Evolutionary conservation across 768 basidiomycete genomes (phyloP).

Genomic region (Boletus coccyginus): DNA sequence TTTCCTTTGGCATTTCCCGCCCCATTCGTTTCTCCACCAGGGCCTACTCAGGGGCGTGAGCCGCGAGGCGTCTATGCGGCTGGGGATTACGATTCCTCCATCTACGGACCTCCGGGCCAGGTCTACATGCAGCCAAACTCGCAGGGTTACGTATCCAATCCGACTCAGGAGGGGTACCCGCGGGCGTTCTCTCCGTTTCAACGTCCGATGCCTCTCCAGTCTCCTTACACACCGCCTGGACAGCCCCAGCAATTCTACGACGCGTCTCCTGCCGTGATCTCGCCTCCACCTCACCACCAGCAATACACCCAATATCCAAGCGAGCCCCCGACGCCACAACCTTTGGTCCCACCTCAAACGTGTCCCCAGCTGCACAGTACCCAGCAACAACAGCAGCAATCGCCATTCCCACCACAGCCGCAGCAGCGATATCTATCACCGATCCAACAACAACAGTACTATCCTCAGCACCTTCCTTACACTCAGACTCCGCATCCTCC

Average conservation of each 20-base stretch:
- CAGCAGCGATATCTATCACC: constrained; percentile 14
- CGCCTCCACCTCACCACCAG: constrained; percentile 7
- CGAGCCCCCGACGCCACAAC: constrained; percentile 7
- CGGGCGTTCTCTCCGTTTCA: constrained; percentile 9
- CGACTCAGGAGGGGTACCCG: neutral
- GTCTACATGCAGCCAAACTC: constrained; percentile 9
- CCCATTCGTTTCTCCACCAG: neutral
- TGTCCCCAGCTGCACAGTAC: constrained; percentile 6
- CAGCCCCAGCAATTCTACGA: constrained; percentile 17
- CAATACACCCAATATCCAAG: constrained; percentile 16
- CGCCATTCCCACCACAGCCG: constrained; percentile 4
- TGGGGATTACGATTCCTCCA: neutral
- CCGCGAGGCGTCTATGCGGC: neutral
- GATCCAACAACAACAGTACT: constrained; percentile 10
- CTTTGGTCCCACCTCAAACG: constrained; percentile 10
- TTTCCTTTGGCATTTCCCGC: constrained; percentile 3
- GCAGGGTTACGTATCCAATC: constrained; percentile 6
- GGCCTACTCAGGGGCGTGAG: neutral
- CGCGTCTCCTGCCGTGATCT: neutral
- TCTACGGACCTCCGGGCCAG: constrained; percentile 5
- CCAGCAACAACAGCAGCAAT: constrained; percentile 18
- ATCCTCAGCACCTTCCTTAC: constrained; percentile 15
- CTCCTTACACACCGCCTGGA: constrained; percentile 3
- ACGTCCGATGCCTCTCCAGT: constrained; percentile 7
- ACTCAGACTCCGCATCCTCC: constrained; percentile 10